Percentiles rank a stretch among this genome's conserved stretches.
These are phyloP conservation scores for Penicillium vulpinum DNA, from an alignment of 2,329 filamentous ascomycete genomes.

Conservation along the genomic window DNA sequence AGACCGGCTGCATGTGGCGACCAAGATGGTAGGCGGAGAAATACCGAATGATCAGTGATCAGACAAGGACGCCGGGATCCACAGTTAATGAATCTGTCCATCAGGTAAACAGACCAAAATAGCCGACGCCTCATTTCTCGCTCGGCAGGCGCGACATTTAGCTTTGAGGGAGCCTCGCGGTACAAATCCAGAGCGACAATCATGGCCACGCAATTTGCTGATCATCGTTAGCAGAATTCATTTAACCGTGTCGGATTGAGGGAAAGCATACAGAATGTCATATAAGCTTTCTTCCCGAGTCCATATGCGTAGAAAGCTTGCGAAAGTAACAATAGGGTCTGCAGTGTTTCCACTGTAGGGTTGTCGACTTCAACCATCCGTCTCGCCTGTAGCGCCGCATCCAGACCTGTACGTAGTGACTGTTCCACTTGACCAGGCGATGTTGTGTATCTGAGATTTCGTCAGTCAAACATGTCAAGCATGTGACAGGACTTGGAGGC, in stretches of 20 bases:
- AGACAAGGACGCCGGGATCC: constrained; percentile 81
- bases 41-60: constrained; percentile 73
- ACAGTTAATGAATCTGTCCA: constrained; percentile 79
- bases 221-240: constrained; percentile 1
- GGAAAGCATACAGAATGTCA: constrained; percentile 67
- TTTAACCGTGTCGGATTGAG: neutral
- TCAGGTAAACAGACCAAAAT: constrained; percentile 86
- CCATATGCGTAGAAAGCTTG: constrained; percentile 75
- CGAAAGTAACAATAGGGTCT: constrained; percentile 72
- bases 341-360: constrained; percentile 74
- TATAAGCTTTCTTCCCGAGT: constrained; percentile 81
- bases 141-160: constrained; percentile 65
- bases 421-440: constrained; percentile 68
- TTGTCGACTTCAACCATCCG: constrained; percentile 74
- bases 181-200: constrained; percentile 78
- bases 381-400: constrained; percentile 70
- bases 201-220: constrained; percentile 78
- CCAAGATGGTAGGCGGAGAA: constrained; percentile 75
- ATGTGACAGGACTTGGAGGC: constrained; percentile 16
- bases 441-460: constrained; percentile 64
- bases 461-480: constrained; percentile 24
- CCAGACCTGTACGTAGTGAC: constrained; percentile 67
- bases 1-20: constrained; percentile 61
- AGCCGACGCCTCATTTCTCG: constrained; percentile 75
- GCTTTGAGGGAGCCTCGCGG: constrained; percentile 67